These are phyloP conservation scores for Dothidotthia symphoricarpi DNA, from an alignment of 2,329 filamentous ascomycete genomes.

Conservation along the genomic window DNA sequence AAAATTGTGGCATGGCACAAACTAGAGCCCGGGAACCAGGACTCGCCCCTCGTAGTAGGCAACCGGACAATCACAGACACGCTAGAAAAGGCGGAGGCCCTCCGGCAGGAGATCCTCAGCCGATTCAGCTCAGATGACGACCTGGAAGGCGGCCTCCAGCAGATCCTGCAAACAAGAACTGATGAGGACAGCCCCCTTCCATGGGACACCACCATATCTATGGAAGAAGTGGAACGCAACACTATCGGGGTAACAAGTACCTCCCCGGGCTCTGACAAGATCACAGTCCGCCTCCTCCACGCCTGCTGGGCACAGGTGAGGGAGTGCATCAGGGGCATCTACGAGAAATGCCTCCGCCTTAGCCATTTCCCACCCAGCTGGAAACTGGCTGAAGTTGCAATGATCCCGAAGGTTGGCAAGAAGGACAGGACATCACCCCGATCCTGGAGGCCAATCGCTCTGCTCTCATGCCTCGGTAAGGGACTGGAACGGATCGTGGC, in stretches of 20 bases:
- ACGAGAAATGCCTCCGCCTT: no score
- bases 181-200: background rate
- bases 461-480: no score
- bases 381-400: no score
- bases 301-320: background rate
- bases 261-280: background rate
- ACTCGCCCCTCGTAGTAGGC: conserved; percentile 3
- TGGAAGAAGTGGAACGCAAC: conserved; percentile 2
- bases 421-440: no score
- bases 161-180: background rate
- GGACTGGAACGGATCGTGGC: conserved; percentile 6
- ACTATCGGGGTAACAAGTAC: background rate
- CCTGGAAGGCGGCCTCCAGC: background rate
- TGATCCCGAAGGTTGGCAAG: no score
- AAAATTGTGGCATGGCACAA: conserved; percentile 5
- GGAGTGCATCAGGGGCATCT: no score
- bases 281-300: conserved; percentile 1
- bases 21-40: conserved; percentile 1
- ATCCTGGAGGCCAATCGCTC: no score
- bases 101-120: conserved; percentile 1
- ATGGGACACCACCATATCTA: background rate
- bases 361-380: no score
- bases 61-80: background rate
- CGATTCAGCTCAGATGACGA: conserved; percentile 1
- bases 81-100: conserved; percentile 4